These are phyloP conservation scores for Malus orientalis DNA, from an alignment of 306 rosid genomes.

Conservation along the genomic window DNA sequence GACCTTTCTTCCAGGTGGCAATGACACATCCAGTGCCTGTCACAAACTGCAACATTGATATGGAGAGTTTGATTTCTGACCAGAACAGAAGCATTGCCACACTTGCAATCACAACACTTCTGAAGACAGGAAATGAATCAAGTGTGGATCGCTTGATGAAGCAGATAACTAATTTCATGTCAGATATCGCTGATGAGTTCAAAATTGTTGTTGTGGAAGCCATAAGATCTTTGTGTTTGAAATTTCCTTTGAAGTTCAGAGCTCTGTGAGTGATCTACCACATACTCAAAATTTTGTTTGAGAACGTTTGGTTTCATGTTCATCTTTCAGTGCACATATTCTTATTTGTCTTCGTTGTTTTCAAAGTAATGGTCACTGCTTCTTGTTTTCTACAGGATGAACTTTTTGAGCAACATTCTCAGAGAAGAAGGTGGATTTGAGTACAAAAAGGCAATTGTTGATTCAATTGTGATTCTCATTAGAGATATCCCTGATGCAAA, in stretches of 20 bases:
- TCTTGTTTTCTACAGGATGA: conserved; percentile 58
- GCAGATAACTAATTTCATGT: conserved; percentile 96
- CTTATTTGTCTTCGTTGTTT: not conserved
- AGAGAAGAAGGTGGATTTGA: conserved; percentile 99
- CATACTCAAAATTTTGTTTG: not conserved
- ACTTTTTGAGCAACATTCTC: conserved; percentile 95
- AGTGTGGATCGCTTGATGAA: conserved; percentile 98
- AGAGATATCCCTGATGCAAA: conserved; percentile 96
- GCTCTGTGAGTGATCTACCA: conserved; percentile 64
- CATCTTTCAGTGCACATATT: conserved; percentile 1
- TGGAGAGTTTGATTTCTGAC: conserved; percentile 95
- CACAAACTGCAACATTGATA: conserved; percentile 96
- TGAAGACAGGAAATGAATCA: conserved; percentile 97
- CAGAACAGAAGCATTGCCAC: conserved; percentile 99
- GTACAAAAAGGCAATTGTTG: conserved; percentile 95
- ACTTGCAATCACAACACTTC: conserved; percentile 93
- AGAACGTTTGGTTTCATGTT: not conserved
- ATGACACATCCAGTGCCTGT: conserved; percentile 99
- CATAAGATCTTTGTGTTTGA: conserved; percentile 86
- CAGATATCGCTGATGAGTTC: conserved; percentile 97
- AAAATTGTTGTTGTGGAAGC: conserved; percentile 98
- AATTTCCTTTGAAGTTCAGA: conserved; percentile 91
- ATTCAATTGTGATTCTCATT: conserved; percentile 91
- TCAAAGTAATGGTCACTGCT: not conserved
- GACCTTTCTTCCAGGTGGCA: conserved; percentile 73